A percentile compares a stretch with the other conserved stretches of the same genome.
phyloP scores from a whole-genome alignment of 177 flowering plant species.

The Vitis hybrid region DNA sequence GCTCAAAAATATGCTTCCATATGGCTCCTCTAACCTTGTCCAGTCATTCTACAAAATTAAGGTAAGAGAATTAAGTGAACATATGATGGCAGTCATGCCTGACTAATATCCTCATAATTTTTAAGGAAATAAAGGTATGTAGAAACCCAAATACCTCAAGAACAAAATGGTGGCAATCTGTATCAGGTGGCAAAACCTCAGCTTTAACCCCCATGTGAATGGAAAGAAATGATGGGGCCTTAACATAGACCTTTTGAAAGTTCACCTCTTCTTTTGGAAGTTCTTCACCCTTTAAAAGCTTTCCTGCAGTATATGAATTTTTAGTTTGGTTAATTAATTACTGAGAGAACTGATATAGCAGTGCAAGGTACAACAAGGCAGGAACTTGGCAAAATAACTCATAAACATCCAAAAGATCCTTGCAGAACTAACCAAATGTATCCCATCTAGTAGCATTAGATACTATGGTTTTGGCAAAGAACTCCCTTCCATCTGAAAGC shows the following conservation, averaged over 20 bases:
- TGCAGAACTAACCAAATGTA: slow-evolving; percentile 75
- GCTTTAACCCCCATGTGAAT: slow-evolving; percentile 96
- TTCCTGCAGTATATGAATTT: slow-evolving; percentile 40
- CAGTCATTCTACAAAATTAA: slow-evolving; percentile 57
- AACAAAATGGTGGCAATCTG: slow-evolving; percentile 97
- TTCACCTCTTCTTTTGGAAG: slow-evolving; percentile 88
- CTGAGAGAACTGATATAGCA: neutral
- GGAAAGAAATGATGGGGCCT: slow-evolving; percentile 98
- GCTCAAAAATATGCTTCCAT: slow-evolving; percentile 97
- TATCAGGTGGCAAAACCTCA: slow-evolving; percentile 77
- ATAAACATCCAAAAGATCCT: slow-evolving; percentile 8
- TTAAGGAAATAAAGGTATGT: neutral
- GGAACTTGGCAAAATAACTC: neutral
- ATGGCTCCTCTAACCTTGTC: slow-evolving; percentile 72
- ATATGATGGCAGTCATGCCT: neutral
- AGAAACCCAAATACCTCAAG: slow-evolving; percentile 67
- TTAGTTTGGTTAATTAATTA: neutral
- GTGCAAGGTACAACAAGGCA: neutral
- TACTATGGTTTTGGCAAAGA: slow-evolving; percentile 74
- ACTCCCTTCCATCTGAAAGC: slow-evolving; percentile 86
- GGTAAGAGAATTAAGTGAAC: slow-evolving; percentile 10
- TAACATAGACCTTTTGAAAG: slow-evolving; percentile 81
- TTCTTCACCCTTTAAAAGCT: slow-evolving; percentile 64
- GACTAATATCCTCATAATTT: slow-evolving; percentile 1
- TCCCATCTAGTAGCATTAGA: slow-evolving; percentile 99